phyloP scores from a whole-genome alignment of 1,284 basidiomycete species.

The Ceratobasidium sp. region DNA sequence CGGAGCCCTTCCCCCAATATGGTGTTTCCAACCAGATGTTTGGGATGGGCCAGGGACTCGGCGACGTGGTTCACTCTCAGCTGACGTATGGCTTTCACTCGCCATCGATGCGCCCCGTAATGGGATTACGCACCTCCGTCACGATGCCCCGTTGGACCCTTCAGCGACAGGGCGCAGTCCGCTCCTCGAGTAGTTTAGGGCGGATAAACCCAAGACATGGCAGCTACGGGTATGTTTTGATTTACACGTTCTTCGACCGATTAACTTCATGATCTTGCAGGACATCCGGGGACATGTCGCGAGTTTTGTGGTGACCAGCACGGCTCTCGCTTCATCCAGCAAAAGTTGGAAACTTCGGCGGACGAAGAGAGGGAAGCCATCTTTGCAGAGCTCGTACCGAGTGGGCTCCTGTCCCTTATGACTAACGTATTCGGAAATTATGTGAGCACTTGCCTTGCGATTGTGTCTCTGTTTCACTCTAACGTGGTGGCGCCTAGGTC shows the following conservation, averaged over 20 bases:
- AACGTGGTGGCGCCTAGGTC: conserved; percentile 65
- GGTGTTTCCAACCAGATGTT: too few species aligned
- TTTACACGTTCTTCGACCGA: background rate
- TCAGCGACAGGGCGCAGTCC: conserved; percentile 45
- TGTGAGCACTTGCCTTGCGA: conserved; percentile 60
- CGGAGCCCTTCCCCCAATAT: too few species aligned
- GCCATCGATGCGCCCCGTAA: background rate
- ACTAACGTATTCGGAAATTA: conserved; percentile 99
- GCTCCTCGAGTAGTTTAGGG: conserved; percentile 86
- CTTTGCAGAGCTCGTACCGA: conserved; percentile 92
- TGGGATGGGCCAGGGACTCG: too few species aligned
- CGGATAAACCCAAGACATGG: conserved; percentile 84
- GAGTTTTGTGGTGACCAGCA: conserved; percentile 65
- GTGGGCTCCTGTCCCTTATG: conserved; percentile 81
- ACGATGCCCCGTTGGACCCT: conserved; percentile 34
- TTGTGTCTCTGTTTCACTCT: conserved; percentile 17
- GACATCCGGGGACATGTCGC: conserved; percentile 89
- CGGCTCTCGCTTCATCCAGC: too few species aligned
- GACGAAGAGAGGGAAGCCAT: conserved; percentile 78
- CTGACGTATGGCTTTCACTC: too few species aligned
- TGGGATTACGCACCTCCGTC: conserved; percentile 34
- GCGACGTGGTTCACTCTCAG: too few species aligned
- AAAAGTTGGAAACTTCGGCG: conserved; percentile 60
- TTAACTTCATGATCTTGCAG: conserved; percentile 60
- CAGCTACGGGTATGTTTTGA: conserved; percentile 71